Evolutionary conservation across 2,329 filamentous ascomycete species (phyloP), one percentile per base, ranked within the genome.

Genomic region (Scleromitrula shiraiana): DNA sequence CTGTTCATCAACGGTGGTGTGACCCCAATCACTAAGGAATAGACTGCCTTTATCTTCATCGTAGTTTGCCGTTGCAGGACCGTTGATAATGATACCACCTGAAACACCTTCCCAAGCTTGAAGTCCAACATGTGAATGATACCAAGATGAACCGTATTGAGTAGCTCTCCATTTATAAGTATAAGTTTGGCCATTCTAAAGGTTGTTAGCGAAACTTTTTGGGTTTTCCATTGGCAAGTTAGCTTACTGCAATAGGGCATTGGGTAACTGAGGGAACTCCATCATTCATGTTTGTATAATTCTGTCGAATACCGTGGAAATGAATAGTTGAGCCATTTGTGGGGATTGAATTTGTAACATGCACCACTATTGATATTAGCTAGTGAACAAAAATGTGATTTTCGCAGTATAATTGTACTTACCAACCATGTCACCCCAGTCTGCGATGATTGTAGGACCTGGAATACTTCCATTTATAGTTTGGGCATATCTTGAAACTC

Each of bases 41-140:
- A 83, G 52, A 2, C 69, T 62, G 2, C 82, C 81, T 0, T 82
- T 67, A 55, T 85, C 82, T 32, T 73, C 68, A 46, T 85, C 79
- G 55, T 82, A 82, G 59, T 80, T 56, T 2, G 72, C 68, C 0
- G 74, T 72, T 0, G 76, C 70, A 1, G 79, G 80, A 0, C 79
- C 79, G 42, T 80, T 71, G 56, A 83, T 78, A 14, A 82, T 62
- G 15, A 85, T 76, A 2, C 70, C 70, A 0, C 80, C 81, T 27
- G 75, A 68, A 0, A 82, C 64, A 2, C 80, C 81, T 37, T 82
- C 70, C 63, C 66, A 72, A 38, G 70, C 69, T 54, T 71, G 68
- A 14, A 65, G 55, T 7, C 65, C 65, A 54, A 75, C 75, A 57
- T 83, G 79, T 2, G 73, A 77, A 61, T 83, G 79, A 47, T 80